Evolutionary conservation across 139 green algal genomes (phyloP).

Genomic region (Volvox reticuliferus): DNA sequence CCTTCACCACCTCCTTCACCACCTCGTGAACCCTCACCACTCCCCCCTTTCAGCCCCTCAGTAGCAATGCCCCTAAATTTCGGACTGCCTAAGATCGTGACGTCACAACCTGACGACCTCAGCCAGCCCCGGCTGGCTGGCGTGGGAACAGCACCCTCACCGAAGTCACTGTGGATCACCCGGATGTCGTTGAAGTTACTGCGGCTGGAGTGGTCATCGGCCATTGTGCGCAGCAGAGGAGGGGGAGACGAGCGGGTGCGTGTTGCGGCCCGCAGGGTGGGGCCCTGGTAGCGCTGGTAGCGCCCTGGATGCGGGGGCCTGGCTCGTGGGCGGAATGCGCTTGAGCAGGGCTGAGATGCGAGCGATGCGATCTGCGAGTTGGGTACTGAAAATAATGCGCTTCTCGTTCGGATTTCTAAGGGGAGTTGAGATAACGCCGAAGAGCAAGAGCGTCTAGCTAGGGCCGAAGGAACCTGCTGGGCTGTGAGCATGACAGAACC

Average conservation of each 20-base stretch:
- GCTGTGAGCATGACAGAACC: too few relatives aligned
- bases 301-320: background rate
- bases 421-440: background rate
- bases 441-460: background rate
- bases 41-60: background rate
- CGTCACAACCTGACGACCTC: too few relatives aligned
- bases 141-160: background rate
- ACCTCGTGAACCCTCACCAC: too few relatives aligned
- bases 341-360: background rate
- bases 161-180: constrained; percentile 24
- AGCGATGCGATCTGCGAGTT: background rate
- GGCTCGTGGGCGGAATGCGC: background rate
- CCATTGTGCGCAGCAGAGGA: background rate
- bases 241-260: background rate
- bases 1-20: background rate
- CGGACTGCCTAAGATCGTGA: background rate
- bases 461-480: background rate
- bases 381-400: background rate
- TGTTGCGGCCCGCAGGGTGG: background rate
- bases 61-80: background rate
- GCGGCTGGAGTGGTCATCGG: constrained; percentile 28
- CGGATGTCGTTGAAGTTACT: constrained; percentile 47
- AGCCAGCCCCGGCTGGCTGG: background rate
- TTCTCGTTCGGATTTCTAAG: background rate
- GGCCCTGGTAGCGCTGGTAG: too few relatives aligned